These are phyloP conservation scores for Larix kaempferi DNA, from an alignment of 75 land plant genomes.

Conservation along the genomic window DNA sequence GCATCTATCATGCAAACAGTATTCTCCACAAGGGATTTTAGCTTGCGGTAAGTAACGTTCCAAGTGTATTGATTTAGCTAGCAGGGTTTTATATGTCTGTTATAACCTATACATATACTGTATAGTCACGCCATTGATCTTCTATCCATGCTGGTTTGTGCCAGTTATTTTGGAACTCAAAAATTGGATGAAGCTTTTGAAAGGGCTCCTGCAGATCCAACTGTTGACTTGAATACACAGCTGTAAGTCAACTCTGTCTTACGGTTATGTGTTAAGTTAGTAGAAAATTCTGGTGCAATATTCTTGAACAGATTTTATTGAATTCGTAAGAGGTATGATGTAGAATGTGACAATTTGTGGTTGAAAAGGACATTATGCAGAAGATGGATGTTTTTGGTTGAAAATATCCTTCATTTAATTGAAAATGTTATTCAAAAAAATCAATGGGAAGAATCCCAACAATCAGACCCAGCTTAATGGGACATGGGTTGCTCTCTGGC, in stretches of 20 bases:
- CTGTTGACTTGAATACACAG: slow-evolving; percentile 88
- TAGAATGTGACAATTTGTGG: too few species aligned
- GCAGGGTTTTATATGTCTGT: not conserved
- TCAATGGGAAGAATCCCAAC: not conserved
- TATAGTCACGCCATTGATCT: not conserved
- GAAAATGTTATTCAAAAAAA: not conserved
- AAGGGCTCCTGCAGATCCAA: slow-evolving; percentile 96
- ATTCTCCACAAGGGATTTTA: slow-evolving; percentile 75
- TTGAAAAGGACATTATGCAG: not conserved
- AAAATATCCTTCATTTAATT: not conserved
- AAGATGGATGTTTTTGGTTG: not conserved
- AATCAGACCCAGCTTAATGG: not conserved
- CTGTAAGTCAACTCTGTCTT: slow-evolving; percentile 44
- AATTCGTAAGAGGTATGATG: too few species aligned
- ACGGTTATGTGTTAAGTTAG: not conserved
- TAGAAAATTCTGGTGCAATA: not conserved
- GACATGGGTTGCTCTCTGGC: too few species aligned
- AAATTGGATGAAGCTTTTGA: slow-evolving; percentile 70
- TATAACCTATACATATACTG: not conserved
- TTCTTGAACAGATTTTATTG: too few species aligned
- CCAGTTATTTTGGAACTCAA: slow-evolving; percentile 64
- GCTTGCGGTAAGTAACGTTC: slow-evolving; percentile 47
- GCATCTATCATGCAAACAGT: slow-evolving; percentile 96
- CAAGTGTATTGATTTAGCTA: not conserved
- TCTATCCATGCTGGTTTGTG: slow-evolving; percentile 7